Base-by-base conservation (phyloP, 257 asterid genomes). In the Solanum piurae region DNA sequence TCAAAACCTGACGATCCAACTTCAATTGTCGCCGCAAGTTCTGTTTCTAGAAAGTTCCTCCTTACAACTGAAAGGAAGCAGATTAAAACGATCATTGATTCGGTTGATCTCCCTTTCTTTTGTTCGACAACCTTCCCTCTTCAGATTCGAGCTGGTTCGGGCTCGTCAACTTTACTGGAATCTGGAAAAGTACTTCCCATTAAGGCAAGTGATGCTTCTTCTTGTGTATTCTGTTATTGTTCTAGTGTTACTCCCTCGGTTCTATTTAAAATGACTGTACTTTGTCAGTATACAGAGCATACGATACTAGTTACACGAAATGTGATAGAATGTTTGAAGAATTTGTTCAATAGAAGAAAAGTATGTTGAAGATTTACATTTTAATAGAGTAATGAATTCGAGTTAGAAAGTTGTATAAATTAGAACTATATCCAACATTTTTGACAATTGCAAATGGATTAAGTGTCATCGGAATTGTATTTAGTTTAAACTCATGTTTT, bases 141-240 rank as follows among this genome's bases (percentile, higher is more conserved):
- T 38, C 98, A 97, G 95, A 93, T 97, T 80, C 92, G 98, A 44
- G 98, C 98, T 16, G 98, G 98, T n/a, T 90, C 98, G 25, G 98
- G 98, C 11, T 97, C 99, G 0, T 93, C 96, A 34, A 92, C 93
- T 60, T 91, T 97, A 40, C 91, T 97, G 34, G 94, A 93, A 42
- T 92, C 94, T 37, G 93, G 94, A 77, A 93, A 91, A 92, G 98
- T 97, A 36, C 95, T 97, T 27, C 99, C 98, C n/a, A 87, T 95
- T 87, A 95, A 95, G 98, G 99, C 92, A 88, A 88, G 93, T 86
- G 46, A 25, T 68, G 2, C 29, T 86, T 37, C 29, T n/a, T 29
- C 42, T 18, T 68, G 21, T 37, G 18, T 74, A 10, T 20, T 1
- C 46, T 73, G 29, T 33, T 31, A 33, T 7, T 16, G n/a, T 71